phyloP scores from a whole-genome alignment of 2,329 filamentous ascomycete genomes.

The Epichloe hybrida region DNA sequence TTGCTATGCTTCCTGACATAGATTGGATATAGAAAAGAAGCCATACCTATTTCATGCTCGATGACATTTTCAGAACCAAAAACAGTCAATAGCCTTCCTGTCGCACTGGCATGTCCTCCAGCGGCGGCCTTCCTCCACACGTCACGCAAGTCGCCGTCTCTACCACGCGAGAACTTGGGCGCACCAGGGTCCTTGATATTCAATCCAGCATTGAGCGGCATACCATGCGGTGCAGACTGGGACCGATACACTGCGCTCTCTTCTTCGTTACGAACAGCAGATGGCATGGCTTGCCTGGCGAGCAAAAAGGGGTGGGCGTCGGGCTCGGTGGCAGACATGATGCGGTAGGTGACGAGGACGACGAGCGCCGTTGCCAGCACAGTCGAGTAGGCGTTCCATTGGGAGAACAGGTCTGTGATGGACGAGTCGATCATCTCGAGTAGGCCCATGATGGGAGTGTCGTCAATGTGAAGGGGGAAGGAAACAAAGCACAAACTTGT shows the following conservation, averaged over 20 bases:
- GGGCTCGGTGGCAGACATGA: conserved; percentile 62
- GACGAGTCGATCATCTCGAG: conserved; percentile 56
- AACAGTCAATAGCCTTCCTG: conserved; percentile 65
- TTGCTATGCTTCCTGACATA: not conserved
- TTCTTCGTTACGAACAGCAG: conserved; percentile 66
- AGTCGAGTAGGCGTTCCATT: conserved; percentile 76
- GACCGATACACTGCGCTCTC: conserved; percentile 79
- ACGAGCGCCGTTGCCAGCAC: conserved; percentile 51
- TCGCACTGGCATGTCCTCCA: conserved; percentile 51
- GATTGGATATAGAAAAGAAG: not conserved
- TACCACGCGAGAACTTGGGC: conserved; percentile 70
- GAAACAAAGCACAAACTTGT: not conserved
- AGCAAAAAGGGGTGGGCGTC: conserved; percentile 93
- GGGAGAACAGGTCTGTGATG: conserved; percentile 54
- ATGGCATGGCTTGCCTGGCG: conserved; percentile 66
- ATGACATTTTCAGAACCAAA: conserved; percentile 60
- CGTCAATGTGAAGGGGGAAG: not conserved
- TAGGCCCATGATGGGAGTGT: conserved; percentile 22
- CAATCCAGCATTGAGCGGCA: conserved; percentile 62
- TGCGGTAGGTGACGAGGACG: conserved; percentile 54
- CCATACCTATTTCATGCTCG: conserved; percentile 52
- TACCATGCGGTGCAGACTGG: conserved; percentile 74
- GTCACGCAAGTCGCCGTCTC: conserved; percentile 81
- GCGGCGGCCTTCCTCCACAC: conserved; percentile 66
- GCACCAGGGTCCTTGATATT: conserved; percentile 70